Conservation (phyloP, 1,284 basidiomycete species). For the Laetiporus sulphureus region DNA sequence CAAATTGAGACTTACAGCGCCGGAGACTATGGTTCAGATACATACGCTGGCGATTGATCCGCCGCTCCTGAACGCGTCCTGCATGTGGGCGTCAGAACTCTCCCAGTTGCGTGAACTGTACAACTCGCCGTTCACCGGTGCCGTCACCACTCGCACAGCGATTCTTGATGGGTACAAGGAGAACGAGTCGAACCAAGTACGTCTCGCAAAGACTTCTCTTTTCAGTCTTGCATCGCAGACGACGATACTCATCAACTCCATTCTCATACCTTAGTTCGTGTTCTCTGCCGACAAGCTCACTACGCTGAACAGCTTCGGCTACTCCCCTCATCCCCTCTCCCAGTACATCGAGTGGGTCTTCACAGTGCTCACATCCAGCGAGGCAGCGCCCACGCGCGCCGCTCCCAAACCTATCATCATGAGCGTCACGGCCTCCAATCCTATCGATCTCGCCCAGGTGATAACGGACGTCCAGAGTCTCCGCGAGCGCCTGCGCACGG, state of each 20-base stretch:
- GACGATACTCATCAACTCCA: neutral
- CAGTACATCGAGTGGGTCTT: slow-evolving; percentile 60
- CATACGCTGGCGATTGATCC: slow-evolving; percentile 46
- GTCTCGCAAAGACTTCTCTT: neutral
- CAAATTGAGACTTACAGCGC: too few relatives aligned
- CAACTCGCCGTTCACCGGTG: slow-evolving; percentile 59
- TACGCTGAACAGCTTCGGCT: slow-evolving; percentile 75
- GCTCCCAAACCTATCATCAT: slow-evolving; percentile 66
- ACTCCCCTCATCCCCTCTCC: slow-evolving; percentile 65
- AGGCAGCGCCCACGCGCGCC: slow-evolving; percentile 9
- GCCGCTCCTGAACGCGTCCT: slow-evolving; percentile 68
- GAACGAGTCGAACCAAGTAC: slow-evolving; percentile 51
- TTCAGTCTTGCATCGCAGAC: neutral
- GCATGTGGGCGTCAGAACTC: slow-evolving; percentile 69
- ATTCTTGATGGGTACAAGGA: slow-evolving; percentile 64
- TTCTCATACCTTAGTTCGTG: slow-evolving; percentile 40
- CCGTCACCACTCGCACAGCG: slow-evolving; percentile 70
- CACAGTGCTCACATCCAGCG: slow-evolving; percentile 34
- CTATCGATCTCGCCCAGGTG: slow-evolving; percentile 46
- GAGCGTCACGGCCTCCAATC: slow-evolving; percentile 59
- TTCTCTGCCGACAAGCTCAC: slow-evolving; percentile 43
- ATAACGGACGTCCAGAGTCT: slow-evolving; percentile 50
- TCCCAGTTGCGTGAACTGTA: slow-evolving; percentile 58
- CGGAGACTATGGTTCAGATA: slow-evolving; percentile 46
- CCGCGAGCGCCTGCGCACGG: slow-evolving; percentile 34